Evolutionary conservation across 2,329 filamentous ascomycete genomes (phyloP).

Genomic region (Penicillium verrucosum): DNA sequence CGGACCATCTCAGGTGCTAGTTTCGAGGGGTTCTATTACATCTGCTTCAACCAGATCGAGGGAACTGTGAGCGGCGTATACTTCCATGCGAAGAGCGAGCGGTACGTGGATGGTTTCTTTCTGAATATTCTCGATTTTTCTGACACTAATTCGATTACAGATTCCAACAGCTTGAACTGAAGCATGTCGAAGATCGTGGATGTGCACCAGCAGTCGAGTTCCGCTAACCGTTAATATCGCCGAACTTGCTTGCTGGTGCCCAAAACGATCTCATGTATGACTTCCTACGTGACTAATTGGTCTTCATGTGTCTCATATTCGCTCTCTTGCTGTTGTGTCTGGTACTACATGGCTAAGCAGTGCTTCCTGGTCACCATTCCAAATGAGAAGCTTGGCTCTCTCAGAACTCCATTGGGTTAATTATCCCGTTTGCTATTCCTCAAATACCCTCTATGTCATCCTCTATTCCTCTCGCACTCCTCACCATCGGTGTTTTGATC

Average conservation of each 20-base stretch:
- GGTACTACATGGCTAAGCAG: conserved; percentile 4
- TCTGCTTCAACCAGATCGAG: conserved; percentile 91
- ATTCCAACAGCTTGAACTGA: conserved; percentile 88
- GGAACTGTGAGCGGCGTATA: conserved; percentile 91
- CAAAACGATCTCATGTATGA: not conserved
- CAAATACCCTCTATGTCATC: not conserved
- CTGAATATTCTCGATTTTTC: not conserved
- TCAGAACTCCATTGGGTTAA: not conserved
- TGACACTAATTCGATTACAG: conserved; percentile 45
- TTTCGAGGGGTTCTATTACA: conserved; percentile 98
- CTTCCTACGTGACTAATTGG: not conserved
- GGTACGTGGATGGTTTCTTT: conserved; percentile 58
- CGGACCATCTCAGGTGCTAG: conserved; percentile 89
- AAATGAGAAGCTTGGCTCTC: not conserved
- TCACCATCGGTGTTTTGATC: not conserved
- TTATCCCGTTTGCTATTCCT: not conserved
- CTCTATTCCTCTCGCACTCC: not conserved
- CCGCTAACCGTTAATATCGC: conserved; percentile 64
- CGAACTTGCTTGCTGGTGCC: conserved; percentile 16
- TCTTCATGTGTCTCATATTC: not conserved
- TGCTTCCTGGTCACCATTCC: conserved; percentile 8
- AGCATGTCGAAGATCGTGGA: conserved; percentile 79
- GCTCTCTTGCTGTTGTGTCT: not conserved
- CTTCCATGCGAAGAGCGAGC: conserved; percentile 97
- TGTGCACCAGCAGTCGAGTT: conserved; percentile 88